Evolutionary conservation across 208 protist species (phyloP).

Genomic region (Balamuthia mandrillaris): DNA sequence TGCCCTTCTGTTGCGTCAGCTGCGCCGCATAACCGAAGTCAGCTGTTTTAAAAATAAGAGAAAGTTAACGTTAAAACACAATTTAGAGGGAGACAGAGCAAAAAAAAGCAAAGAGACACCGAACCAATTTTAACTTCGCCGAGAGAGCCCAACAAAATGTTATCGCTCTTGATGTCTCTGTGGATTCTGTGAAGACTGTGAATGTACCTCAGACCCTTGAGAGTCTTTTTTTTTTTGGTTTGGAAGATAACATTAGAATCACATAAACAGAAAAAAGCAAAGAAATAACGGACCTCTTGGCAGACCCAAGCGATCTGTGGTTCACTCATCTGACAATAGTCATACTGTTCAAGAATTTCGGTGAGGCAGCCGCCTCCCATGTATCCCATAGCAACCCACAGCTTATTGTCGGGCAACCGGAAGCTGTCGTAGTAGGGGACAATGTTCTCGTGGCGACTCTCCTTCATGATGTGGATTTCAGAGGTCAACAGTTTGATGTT

Average conservation of each 20-base stretch:
- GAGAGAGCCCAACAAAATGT: constrained; percentile 60
- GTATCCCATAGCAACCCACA: constrained; percentile 68
- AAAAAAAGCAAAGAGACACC: no score
- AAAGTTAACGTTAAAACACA: not conserved
- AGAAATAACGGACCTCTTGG: constrained; percentile 1
- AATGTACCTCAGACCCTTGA: constrained; percentile 61
- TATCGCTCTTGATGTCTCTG: constrained; percentile 80
- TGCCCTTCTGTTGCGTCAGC: constrained; percentile 63
- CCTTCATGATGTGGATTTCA: constrained; percentile 74
- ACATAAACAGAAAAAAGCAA: not conserved
- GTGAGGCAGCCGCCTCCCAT: constrained; percentile 70
- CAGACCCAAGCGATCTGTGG: constrained; percentile 62
- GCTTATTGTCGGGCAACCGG: constrained; percentile 43
- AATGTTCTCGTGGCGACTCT: constrained; percentile 66
- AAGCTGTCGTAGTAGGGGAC: constrained; percentile 71
- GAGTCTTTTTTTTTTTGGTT: not conserved
- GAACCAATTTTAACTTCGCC: constrained; percentile 59
- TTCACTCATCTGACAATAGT: constrained; percentile 46
- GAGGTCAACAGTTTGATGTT: constrained; percentile 67
- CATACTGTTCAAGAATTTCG: constrained; percentile 58
- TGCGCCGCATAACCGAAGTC: constrained; percentile 77
- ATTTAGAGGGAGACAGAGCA: not conserved
- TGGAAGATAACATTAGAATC: not conserved
- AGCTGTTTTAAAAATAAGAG: constrained; percentile 2
- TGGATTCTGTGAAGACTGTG: constrained; percentile 74